These are phyloP conservation scores for Urtica urens DNA, from an alignment of 306 rosid genomes.

Conservation along the genomic window DNA sequence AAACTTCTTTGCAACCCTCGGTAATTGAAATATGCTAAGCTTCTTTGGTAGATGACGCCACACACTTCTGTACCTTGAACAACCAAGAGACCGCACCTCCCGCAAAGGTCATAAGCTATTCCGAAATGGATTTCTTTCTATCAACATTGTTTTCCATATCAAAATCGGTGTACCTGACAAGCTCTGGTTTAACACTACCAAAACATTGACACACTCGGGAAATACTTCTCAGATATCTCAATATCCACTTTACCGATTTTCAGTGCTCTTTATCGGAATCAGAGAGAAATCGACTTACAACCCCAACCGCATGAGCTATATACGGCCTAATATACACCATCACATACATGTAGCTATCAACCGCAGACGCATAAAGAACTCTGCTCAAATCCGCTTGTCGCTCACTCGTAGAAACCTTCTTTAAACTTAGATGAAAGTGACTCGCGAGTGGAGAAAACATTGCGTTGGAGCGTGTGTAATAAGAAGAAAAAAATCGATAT, in stretches of 20 bases:
- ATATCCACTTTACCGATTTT: background rate
- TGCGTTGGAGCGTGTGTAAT: too few species aligned
- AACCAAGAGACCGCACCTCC: background rate
- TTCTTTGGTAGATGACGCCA: background rate
- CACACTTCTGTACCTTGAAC: background rate
- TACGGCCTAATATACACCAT: too few species aligned
- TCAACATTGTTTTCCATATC: background rate
- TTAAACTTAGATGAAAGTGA: too few species aligned
- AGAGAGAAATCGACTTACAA: too few species aligned
- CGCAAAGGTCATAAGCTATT: background rate
- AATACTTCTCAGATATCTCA: too few species aligned
- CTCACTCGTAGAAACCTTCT: too few species aligned
- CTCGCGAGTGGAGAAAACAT: too few species aligned
- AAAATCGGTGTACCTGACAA: background rate
- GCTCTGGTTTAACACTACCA: background rate
- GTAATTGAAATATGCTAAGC: background rate
- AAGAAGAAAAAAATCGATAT: too few species aligned
- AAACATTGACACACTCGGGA: background rate
- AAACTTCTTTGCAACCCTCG: background rate
- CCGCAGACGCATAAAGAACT: too few species aligned
- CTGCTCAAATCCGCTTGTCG: too few species aligned
- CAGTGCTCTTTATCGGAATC: background rate
- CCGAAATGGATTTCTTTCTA: background rate
- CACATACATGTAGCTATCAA: too few species aligned
- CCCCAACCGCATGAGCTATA: too few species aligned